Conservation (phyloP, 176 grass and related monocot genomes). For the Saccharum officinarum region DNA sequence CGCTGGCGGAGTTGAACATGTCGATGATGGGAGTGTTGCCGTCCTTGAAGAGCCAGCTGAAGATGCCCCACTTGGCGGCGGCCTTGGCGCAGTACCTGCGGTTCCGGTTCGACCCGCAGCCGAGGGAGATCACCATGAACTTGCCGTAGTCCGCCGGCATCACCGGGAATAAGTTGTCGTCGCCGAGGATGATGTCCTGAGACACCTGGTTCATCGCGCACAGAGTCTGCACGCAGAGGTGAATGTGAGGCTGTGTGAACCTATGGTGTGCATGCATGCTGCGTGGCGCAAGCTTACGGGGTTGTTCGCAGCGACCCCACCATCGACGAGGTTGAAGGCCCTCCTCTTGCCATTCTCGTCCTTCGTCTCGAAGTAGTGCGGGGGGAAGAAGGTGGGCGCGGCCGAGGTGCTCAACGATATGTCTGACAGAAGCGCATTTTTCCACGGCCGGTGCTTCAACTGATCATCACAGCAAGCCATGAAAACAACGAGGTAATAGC, state of each 20-base stretch:
- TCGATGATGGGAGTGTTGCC: conserved; percentile 56
- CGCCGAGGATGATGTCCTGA: conserved; percentile 39
- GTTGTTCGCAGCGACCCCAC: conserved; percentile 73
- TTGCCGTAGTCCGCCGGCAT: conserved; percentile 52
- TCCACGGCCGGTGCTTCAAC: conserved; percentile 43
- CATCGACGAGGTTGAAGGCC: conserved; percentile 71
- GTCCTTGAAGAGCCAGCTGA: conserved; percentile 64
- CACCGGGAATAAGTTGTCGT: conserved; percentile 42
- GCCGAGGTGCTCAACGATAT: conserved; percentile 71
- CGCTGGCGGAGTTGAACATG: conserved; percentile 65
- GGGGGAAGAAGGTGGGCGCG: conserved; percentile 68
- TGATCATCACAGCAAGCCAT: neutral
- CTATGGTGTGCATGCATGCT: neutral
- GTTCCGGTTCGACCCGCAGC: conserved; percentile 53
- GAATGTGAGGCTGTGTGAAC: neutral
- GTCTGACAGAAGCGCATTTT: conserved; percentile 63
- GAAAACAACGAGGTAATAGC: neutral
- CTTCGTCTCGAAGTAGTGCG: conserved; percentile 62
- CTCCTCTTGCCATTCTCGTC: conserved; percentile 10
- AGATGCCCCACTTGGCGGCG: conserved; percentile 61
- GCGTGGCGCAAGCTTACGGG: conserved; percentile 35
- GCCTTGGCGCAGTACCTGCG: conserved; percentile 44
- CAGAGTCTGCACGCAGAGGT: conserved; percentile 40
- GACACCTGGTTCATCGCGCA: conserved; percentile 56
- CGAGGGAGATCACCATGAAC: conserved; percentile 75